A percentile compares a stretch with the other conserved stretches of the same genome.
Conservation (phyloP, 352 stramenopile species). For the Pythium aphanidermatum region DNA sequence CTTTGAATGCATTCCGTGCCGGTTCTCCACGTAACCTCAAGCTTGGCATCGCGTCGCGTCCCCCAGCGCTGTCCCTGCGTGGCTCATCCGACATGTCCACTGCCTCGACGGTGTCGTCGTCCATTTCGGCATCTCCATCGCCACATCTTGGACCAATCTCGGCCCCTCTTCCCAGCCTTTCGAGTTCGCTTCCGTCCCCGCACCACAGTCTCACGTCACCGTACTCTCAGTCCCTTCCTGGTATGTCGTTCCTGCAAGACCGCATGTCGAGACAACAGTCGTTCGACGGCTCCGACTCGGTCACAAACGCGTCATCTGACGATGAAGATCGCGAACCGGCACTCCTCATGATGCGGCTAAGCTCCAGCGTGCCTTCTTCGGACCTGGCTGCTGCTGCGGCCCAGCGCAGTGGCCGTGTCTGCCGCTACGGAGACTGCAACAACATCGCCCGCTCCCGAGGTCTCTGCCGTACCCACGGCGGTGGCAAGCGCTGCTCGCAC, state of each 20-base stretch:
- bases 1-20: conserved; percentile 60
- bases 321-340: conserved; percentile 37
- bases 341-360: conserved; percentile 53
- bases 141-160: conserved; percentile 18
- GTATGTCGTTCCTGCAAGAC: conserved; percentile 55
- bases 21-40: conserved; percentile 59
- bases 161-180: conserved; percentile 23
- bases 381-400: conserved; percentile 13
- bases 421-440: conserved; percentile 76
- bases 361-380: conserved; percentile 48
- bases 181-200: conserved; percentile 20
- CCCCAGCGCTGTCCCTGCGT: conserved; percentile 50
- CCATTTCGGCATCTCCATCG: conserved; percentile 39
- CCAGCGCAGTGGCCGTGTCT: conserved; percentile 62
- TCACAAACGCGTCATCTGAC: conserved; percentile 64
- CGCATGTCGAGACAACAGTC: conserved; percentile 41
- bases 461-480: conserved; percentile 68
- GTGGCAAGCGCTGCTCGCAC: conserved; percentile 75
- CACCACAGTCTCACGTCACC: conserved; percentile 27
- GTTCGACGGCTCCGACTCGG: conserved; percentile 52
- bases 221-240: conserved; percentile 69
- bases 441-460: conserved; percentile 79
- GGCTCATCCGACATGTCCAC: not conserved
- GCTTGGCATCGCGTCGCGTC: conserved; percentile 46
- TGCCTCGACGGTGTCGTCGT: conserved; percentile 28